phyloP scores from a whole-genome alignment of 225 moss, liverwort and hornwort species.

The Ulota crispa region DNA sequence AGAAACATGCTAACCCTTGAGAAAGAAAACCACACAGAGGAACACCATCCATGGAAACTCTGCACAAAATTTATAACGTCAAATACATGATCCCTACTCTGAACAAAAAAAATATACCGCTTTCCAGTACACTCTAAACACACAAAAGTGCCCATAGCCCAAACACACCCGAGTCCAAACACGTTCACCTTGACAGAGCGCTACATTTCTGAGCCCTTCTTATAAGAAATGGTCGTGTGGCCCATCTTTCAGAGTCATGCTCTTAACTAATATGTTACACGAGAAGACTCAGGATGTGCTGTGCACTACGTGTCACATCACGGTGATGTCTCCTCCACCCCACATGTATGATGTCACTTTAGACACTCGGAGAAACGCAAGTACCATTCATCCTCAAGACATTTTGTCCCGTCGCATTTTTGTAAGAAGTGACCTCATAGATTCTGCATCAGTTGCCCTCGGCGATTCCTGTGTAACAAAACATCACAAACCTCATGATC shows the following conservation, averaged over 20 bases:
- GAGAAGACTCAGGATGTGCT: constrained; percentile 21
- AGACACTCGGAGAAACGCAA: neutral
- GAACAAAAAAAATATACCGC: neutral
- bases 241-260: constrained; percentile 14
- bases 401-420: constrained; percentile 60
- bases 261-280: constrained; percentile 23
- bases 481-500: neutral
- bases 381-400: constrained; percentile 20
- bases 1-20: neutral
- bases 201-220: constrained; percentile 12
- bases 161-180: neutral
- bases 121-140: neutral
- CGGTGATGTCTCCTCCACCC: constrained; percentile 16
- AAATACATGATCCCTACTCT: neutral
- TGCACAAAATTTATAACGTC: neutral
- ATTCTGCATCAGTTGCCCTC: constrained; percentile 60
- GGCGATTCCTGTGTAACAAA: constrained; percentile 45
- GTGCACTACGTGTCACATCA: neutral
- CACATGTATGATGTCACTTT: neutral
- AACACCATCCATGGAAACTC: neutral
- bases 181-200: constrained; percentile 3
- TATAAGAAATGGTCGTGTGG: neutral
- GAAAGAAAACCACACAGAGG: neutral
- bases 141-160: neutral
- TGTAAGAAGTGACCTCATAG: constrained; percentile 52